Base-by-base conservation (phyloP, 768 basidiomycete species). In the Amanita pseudoporphyria region DNA sequence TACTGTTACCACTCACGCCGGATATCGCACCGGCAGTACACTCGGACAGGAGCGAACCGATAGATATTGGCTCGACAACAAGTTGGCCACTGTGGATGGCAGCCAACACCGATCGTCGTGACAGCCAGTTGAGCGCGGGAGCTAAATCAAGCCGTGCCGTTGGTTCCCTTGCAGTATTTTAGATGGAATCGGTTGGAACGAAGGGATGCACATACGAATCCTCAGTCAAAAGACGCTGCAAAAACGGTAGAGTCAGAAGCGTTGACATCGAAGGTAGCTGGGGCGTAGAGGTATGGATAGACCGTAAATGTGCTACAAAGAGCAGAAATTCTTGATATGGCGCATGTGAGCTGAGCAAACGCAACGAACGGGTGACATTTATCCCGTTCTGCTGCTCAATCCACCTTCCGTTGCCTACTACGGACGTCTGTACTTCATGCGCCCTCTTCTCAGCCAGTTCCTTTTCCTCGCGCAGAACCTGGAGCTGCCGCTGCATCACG, bases 71-170 rank as follows among this genome's bases (percentile, higher is more conserved):
- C 60, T 98, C 95, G 45, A 99, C 82, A 12, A 77, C 79, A 24
- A 99, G 76, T 60, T 93, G 87, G 0, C 91, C 91, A 7, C 75
- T 78, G 55, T 97, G 81, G 51, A 99, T 87, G 4, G 95, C 95
- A 21, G 80, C 67, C 2, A 83, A 73, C 19, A 98, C 85, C 3
- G 82, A 82, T 24, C 92, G 81, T 22, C 93, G 78, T 13, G 87
- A 85, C n/a, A 98, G 73, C 88, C 90, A 98, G 59, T 89, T 93
- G 30, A 99, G 70, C 10, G 92, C 88, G 0, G 94, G 90, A 0
- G 96, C 93, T n/a, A 88, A 70, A 60, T 98, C 96, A 14, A 99
- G 76, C 7, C 96, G 83, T 26, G 96, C 71, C 0, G 93, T 90
- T 0, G 95, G 90, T 57, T 99, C 95, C 19, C 93, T 91, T 62